phyloP scores from a whole-genome alignment of 164 flowering plant genomes.

The Chimonanthus salicifolius region DNA sequence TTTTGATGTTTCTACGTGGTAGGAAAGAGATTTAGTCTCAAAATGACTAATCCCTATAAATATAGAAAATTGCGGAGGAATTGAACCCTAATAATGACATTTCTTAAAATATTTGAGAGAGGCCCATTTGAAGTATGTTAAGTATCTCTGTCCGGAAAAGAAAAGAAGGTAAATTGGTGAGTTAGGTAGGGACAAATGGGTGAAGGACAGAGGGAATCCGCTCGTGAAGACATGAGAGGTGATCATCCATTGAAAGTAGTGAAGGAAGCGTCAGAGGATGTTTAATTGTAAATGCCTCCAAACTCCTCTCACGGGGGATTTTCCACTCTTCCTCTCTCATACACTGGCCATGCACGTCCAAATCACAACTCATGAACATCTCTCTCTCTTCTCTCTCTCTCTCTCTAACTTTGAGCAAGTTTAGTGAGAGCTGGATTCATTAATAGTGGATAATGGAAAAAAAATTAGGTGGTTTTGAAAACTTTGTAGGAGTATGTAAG shows the following conservation, averaged over 20 bases:
- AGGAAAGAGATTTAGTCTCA: too few species aligned
- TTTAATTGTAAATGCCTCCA: constrained; percentile 26
- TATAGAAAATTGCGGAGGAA: too few species aligned
- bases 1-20: too few species aligned
- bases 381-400: not conserved
- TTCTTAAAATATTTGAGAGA: not conserved
- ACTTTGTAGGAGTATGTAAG: too few species aligned
- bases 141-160: not conserved
- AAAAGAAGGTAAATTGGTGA: not conserved
- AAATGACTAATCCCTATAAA: too few species aligned
- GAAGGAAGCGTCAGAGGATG: constrained; percentile 28
- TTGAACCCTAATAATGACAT: not conserved
- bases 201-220: constrained; percentile 12
- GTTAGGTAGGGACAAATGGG: not conserved
- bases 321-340: constrained; percentile 1
- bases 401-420: not conserved
- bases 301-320: constrained; percentile 46
- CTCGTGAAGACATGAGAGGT: constrained; percentile 22
- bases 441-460: too few species aligned
- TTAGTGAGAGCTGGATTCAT: not conserved
- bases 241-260: constrained; percentile 45
- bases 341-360: constrained; percentile 13
- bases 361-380: not conserved
- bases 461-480: too few species aligned
- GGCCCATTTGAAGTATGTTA: not conserved